Conservation (phyloP, 441 rosid species). For the Melastoma candidum region DNA sequence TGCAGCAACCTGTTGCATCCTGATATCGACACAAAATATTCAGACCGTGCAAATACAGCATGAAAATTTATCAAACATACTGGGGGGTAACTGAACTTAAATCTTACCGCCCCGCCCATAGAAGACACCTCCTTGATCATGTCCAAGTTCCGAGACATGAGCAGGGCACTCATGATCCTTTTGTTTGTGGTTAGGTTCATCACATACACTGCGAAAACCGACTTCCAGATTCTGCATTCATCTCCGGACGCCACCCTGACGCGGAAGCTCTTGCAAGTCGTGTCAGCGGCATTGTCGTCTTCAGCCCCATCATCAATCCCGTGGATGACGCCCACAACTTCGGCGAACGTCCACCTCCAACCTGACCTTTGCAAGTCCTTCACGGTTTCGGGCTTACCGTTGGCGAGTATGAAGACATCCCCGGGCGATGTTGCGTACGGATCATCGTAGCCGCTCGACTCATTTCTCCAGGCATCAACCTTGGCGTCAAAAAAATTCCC, state of each 20-base stretch:
- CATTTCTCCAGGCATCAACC: slow-evolving; percentile 37
- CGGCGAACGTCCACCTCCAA: slow-evolving; percentile 29
- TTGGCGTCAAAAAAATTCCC: slow-evolving; percentile 13
- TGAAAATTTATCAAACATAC: too few relatives aligned
- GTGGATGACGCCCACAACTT: slow-evolving; percentile 11
- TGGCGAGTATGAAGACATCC: slow-evolving; percentile 34
- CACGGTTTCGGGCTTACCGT: slow-evolving; percentile 27
- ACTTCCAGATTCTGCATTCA: slow-evolving; percentile 12
- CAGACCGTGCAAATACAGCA: too few relatives aligned
- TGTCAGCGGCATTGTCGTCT: not conserved
- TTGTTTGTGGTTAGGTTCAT: slow-evolving; percentile 29
- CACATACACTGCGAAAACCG: slow-evolving; percentile 29
- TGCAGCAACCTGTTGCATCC: too few relatives aligned
- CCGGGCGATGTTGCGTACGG: slow-evolving; percentile 41
- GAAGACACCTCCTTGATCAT: slow-evolving; percentile 23
- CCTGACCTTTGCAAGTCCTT: slow-evolving; percentile 34
- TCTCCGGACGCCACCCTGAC: slow-evolving; percentile 15
- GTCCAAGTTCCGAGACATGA: slow-evolving; percentile 14
- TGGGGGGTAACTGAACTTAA: too few relatives aligned
- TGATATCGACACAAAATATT: too few relatives aligned
- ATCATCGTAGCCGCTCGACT: slow-evolving; percentile 24
- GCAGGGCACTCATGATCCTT: slow-evolving; percentile 50
- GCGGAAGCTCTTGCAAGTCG: slow-evolving; percentile 15
- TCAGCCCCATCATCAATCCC: slow-evolving; percentile 16
- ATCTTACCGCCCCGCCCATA: too few relatives aligned